Conservation (phyloP, 179 eudicot species). For the Beta macrorhiza region DNA sequence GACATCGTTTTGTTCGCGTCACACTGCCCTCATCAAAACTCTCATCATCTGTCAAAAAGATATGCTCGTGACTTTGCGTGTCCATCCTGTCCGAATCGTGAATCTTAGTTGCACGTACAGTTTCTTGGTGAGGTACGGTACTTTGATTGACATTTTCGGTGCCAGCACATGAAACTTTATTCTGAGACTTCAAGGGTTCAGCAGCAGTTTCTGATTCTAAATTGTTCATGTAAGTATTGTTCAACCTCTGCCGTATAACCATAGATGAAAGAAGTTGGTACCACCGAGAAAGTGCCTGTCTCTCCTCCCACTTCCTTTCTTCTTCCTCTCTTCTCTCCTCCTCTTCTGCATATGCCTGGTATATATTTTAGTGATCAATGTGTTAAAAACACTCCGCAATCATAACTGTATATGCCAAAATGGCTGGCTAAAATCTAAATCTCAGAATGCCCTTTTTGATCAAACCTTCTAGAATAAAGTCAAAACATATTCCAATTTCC, state of each 20-base stretch:
- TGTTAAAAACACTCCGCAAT: background rate
- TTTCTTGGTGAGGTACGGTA: conserved; percentile 21
- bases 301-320: conserved; percentile 62
- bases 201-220: conserved; percentile 28
- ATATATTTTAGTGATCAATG: background rate
- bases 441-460: background rate
- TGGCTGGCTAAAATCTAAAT: background rate
- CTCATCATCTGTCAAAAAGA: conserved; percentile 53
- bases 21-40: conserved; percentile 44
- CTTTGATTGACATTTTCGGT: conserved; percentile 17
- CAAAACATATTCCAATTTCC: background rate
- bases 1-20: conserved; percentile 57
- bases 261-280: conserved; percentile 93
- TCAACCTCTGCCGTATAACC: conserved; percentile 68
- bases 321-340: conserved; percentile 70
- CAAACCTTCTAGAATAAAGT: background rate
- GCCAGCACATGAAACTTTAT: conserved; percentile 20
- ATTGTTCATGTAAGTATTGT: conserved; percentile 49
- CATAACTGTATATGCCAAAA: background rate
- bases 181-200: conserved; percentile 26
- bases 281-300: conserved; percentile 80
- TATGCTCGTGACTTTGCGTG: conserved; percentile 69
- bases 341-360: conserved; percentile 84
- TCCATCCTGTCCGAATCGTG: conserved; percentile 28
- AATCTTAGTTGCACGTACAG: conserved; percentile 14